These are phyloP conservation scores for Diaporthe nobilis DNA, from an alignment of 2,329 filamentous ascomycete genomes.

Conservation along the genomic window DNA sequence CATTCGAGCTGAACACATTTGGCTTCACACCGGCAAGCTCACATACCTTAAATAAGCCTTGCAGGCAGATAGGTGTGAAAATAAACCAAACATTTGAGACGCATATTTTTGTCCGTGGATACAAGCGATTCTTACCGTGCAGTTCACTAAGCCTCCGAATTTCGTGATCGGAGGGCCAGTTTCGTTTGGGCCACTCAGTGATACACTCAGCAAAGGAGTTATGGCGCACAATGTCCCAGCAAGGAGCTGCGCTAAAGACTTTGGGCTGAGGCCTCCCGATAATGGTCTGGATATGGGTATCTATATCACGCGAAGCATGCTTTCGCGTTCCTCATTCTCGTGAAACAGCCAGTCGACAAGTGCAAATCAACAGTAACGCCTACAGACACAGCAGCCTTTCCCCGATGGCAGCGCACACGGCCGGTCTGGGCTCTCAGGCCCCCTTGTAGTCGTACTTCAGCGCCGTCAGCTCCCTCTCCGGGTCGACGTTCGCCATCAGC, in stretches of 20 bases:
- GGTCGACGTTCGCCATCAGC: constrained; percentile 78
- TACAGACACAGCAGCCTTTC: background rate
- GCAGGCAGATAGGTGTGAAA: background rate
- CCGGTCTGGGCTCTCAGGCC: constrained; percentile 58
- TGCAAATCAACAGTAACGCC: background rate
- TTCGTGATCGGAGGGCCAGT: background rate
- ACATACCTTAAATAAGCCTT: background rate
- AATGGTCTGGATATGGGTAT: constrained; percentile 14
- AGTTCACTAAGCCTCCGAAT: too few relatives aligned
- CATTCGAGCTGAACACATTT: background rate
- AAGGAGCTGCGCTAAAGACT: too few relatives aligned
- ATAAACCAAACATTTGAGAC: background rate
- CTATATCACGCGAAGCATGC: constrained; percentile 2
- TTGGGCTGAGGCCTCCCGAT: background rate
- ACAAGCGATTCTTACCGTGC: background rate
- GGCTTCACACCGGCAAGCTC: background rate
- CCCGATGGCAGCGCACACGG: background rate
- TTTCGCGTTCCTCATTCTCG: constrained; percentile 4
- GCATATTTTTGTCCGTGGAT: too few relatives aligned
- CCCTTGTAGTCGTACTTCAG: constrained; percentile 79
- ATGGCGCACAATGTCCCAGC: background rate
- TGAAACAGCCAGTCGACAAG: background rate
- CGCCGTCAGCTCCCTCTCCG: constrained; percentile 72
- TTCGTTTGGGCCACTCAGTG: background rate
- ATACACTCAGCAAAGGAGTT: background rate